phyloP scores from a whole-genome alignment of 1,284 basidiomycete genomes.

The Megacollybia platyphylla region DNA sequence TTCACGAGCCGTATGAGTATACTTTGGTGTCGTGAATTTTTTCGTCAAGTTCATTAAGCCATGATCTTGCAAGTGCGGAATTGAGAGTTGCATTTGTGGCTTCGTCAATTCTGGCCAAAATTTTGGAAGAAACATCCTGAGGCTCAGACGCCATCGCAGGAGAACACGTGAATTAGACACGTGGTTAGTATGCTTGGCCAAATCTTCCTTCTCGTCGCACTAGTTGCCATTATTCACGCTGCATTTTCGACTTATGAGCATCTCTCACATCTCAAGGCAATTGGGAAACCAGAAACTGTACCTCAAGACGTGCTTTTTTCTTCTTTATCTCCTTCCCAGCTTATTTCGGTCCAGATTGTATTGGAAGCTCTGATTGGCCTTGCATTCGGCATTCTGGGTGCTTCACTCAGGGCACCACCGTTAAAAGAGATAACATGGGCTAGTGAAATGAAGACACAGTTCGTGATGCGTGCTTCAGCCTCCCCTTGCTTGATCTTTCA shows the following conservation, averaged over 20 bases:
- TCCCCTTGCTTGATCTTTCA: conserved; percentile 3
- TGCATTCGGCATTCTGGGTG: conserved; percentile 58
- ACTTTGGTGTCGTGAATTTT: conserved; percentile 61
- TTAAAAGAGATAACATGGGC: conserved; percentile 78
- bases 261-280: conserved; percentile 59
- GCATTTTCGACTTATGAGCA: conserved; percentile 50
- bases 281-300: conserved; percentile 55
- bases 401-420: conserved; percentile 52
- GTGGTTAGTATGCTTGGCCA: conserved; percentile 26
- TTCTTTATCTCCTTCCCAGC: not conserved
- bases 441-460: conserved; percentile 82
- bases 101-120: conserved; percentile 56
- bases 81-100: conserved; percentile 43
- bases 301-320: conserved; percentile 42
- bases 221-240: conserved; percentile 35
- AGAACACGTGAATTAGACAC: conserved; percentile 36
- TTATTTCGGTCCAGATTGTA: conserved; percentile 39
- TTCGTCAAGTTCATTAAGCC: conserved; percentile 59
- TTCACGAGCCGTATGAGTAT: conserved; percentile 7
- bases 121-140: conserved; percentile 53
- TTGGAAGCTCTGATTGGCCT: conserved; percentile 55
- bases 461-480: conserved; percentile 8
- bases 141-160: conserved; percentile 41
- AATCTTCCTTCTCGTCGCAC: conserved; percentile 29
- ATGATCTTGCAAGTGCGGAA: conserved; percentile 46